Conservation (phyloP, 768 basidiomycete species). For the Mycena haematopus region DNA sequence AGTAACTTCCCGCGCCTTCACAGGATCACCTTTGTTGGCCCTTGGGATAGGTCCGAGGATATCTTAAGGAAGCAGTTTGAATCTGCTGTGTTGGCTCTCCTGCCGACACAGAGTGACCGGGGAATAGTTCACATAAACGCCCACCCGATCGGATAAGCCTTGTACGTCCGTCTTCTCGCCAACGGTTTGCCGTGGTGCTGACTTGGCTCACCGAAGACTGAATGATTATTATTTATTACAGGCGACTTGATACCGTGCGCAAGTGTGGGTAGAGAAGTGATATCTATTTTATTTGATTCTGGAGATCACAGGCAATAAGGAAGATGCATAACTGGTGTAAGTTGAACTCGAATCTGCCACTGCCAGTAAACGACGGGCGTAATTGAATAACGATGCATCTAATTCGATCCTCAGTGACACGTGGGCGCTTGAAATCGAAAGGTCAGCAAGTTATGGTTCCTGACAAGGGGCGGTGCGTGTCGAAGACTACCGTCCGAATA, state of each 20-base stretch:
- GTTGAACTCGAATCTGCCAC: too few relatives aligned
- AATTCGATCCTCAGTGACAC: not conserved
- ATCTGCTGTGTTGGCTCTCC: not conserved
- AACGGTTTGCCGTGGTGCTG: not conserved
- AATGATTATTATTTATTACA: too few relatives aligned
- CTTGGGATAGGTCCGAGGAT: slow-evolving; percentile 14
- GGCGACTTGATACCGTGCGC: too few relatives aligned
- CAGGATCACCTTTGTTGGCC: slow-evolving; percentile 9
- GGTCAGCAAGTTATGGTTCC: too few relatives aligned
- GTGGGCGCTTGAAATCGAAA: not conserved
- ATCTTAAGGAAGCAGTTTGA: slow-evolving; percentile 12
- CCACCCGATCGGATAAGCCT: not conserved
- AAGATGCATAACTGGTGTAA: too few relatives aligned
- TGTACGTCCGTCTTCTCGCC: not conserved
- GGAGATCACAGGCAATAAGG: too few relatives aligned
- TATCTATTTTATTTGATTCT: too few relatives aligned
- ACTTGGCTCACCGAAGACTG: too few relatives aligned
- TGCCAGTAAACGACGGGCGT: not conserved
- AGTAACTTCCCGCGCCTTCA: not conserved
- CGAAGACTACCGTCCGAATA: too few relatives aligned
- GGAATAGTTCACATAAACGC: slow-evolving; percentile 2
- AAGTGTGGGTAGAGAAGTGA: too few relatives aligned
- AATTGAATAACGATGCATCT: not conserved
- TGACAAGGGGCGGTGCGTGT: too few relatives aligned
- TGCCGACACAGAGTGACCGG: not conserved